Base-by-base conservation (phyloP, 1,284 basidiomycete species). In the Trichosporon sp. region DNA sequence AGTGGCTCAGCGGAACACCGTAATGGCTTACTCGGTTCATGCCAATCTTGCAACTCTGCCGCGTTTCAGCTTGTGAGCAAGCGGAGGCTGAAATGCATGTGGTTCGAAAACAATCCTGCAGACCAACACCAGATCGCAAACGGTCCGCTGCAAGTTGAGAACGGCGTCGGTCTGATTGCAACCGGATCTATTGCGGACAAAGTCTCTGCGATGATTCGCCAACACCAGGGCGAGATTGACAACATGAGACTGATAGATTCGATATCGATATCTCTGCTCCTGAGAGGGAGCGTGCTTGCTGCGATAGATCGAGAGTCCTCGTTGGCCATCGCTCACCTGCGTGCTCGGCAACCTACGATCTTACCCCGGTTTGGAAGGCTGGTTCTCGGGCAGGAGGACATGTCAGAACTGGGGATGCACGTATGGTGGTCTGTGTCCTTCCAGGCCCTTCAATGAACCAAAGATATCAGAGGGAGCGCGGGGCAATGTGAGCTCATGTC, bases 311-410 rank as follows among this genome's bases (percentile, higher is more conserved):
- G n/a, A 54, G 51, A 5, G 19, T 54, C 10, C 2, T 21, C 19
- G 19, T 26, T 54, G 51, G 51, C n/a, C 51, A 19, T 54, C 5
- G 43, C 16, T 4, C 43, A 12, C 43, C 43, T 40, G 38, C 46
- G 46, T 48, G n/a, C 16, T 54, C 51, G 51, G 51, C 19, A 54
- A 54, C 51, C 21, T 54, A 54, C 51, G 26, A 16, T 54, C 51
- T 16, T 54, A 21, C 51, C 51, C 51, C 51, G 51, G 51, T 54
- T 54, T 10, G 51, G n/a, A 54, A 54, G 51, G 51, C 51, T 54
- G 21, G 19, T 54, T 26, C 51, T 54, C 51, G 51, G 51, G 51
- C 51, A 54, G 21, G 51, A 54, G 21, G 19, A 26, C n/a, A 54
- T 21, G 51, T 46, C 43, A 46, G 51, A 26, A 19, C 51, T 54